Base-by-base conservation (phyloP, 805 yeast genomes). In the Candida endomychidarum region DNA sequence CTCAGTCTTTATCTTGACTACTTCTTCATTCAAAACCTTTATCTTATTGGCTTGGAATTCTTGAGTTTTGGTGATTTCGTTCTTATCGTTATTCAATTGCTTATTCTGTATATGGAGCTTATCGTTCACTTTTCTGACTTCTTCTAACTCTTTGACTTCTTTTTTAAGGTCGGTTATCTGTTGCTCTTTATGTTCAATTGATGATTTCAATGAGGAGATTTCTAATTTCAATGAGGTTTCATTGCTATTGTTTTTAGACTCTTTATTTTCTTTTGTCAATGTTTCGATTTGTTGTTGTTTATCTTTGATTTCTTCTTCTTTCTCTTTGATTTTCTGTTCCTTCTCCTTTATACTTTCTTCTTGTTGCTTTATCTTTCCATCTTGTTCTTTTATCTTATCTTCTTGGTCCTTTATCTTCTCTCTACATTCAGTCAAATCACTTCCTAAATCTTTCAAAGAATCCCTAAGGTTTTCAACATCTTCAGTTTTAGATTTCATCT, bases 381-480 rank as follows among this genome's bases (percentile, higher is more conserved):
- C 19, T 5, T 19, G 8, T 19, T n/a, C 11, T 8, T 12, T 17
- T 6, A 35, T 25, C 18, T 24, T 23, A n/a, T 20, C 24, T 22
- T 25, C 19, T 8, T 33, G 22, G 3, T 53, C 57, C 49, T 83
- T 81, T 15, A 81, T 37, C 39, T 77, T 63, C 33, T 83, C 87
- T 47, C 75, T 78, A 0, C 88, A 78, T 4, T 76, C 74, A 1
- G 89, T 95, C 6, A 89, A 67, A 36, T 87, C 95, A 52, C 85
- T 77, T 1, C 96, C 96, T 19, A 89, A 72, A 41, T 77, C 80
- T 47, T 74, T 74, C 39, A 90, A 58, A 86, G 83, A 86, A 42
- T 88, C 96, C 52, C 81, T 77, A 37, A 85, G 68, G 38, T 70
- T 73, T 34, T 80, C 88, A 12, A 88, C 63, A 52, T 89, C 96